Base-by-base conservation (phyloP, 2,329 filamentous ascomycete genomes). In the Aspergillus ruber region DNA sequence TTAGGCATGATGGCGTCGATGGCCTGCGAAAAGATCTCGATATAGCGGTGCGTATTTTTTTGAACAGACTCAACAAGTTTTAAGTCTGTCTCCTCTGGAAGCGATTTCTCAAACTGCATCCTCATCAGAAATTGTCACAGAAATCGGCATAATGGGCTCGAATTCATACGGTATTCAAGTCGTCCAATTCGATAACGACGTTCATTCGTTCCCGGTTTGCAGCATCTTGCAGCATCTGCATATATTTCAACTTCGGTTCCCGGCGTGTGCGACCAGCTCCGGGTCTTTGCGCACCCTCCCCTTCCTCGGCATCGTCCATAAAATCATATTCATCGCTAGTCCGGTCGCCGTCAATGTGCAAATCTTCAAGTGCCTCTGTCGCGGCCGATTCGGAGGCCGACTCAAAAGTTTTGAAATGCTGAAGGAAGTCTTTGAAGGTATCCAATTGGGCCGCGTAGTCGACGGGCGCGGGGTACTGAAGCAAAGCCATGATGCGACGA, bases 271-370 rank as follows among this genome's bases (percentile, higher is more conserved):
- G 74, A 64, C 71, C 76, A 42, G 61, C 60, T 45, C 70, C 75
- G 4, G 36, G 17, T 39, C 36, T 39, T 18, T 61, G 61, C 51
- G 67, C 65, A 21, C 65, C 63, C 35, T 63, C 60, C 50, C 75
- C 73, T 45, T 82, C 81, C 53, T 88, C 84, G 52, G 83, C 80
- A 59, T 90, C 86, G 65, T 95, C 88, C 83, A 95, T 89, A 64
- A 94, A 88, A 62, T 96, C 90, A 67, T 95, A 88, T 61, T 95
- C 89, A 62, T 95, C 90, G 69, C 85, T 90, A 38, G 88, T 78
- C 58, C 86, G 86, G 70, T 94, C 86, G 63, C 89, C 90, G 66
- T 90, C 86, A 55, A 98, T 86, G 62, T 86, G 86, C 60, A 98
- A 82, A 56, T 85, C 83, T 58, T 88, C 83, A 42, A 98, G 79